Conservation (phyloP, 768 basidiomycete genomes). For the Rhizopogon rudus region DNA sequence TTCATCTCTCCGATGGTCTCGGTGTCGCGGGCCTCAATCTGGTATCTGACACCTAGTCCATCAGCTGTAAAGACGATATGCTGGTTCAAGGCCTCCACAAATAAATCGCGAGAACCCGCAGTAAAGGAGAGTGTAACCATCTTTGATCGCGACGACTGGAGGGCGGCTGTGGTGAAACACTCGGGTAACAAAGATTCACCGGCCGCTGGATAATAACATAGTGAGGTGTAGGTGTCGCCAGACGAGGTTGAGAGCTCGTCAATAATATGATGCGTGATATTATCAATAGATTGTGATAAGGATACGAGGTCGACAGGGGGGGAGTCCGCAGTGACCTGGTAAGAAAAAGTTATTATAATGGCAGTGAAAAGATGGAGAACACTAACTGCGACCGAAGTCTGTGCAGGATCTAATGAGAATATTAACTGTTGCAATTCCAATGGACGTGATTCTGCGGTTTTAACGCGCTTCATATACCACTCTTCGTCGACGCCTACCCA, state of each 20-base stretch:
- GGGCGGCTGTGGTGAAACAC: conserved; percentile 38
- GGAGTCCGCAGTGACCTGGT: conserved; percentile 24
- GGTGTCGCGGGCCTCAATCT: conserved; percentile 40
- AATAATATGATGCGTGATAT: conserved; percentile 47
- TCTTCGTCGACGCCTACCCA: conserved; percentile 62
- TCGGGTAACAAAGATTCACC: conserved; percentile 10
- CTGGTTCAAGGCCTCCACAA: conserved; percentile 35
- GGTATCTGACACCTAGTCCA: conserved; percentile 42
- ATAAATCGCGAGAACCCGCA: conserved; percentile 46
- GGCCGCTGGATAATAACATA: conserved; percentile 43
- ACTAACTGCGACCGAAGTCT: conserved; percentile 34
- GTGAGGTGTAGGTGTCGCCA: conserved; percentile 42
- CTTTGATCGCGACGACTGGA: conserved; percentile 30
- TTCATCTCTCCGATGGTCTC: conserved; percentile 67
- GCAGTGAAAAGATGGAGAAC: background rate
- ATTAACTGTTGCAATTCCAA: conserved; percentile 76
- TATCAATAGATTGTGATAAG: conserved; percentile 38
- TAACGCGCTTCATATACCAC: conserved; percentile 36
- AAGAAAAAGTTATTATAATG: background rate
- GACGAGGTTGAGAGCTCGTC: conserved; percentile 33
- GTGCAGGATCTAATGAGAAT: conserved; percentile 43
- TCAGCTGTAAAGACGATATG: conserved; percentile 27
- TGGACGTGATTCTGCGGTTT: conserved; percentile 26
- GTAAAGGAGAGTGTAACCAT: conserved; percentile 48
- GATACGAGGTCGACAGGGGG: conserved; percentile 37